Evolutionary conservation across 495 filamentous ascomycete species (phyloP).

Genomic region (Extremus antarcticus): DNA sequence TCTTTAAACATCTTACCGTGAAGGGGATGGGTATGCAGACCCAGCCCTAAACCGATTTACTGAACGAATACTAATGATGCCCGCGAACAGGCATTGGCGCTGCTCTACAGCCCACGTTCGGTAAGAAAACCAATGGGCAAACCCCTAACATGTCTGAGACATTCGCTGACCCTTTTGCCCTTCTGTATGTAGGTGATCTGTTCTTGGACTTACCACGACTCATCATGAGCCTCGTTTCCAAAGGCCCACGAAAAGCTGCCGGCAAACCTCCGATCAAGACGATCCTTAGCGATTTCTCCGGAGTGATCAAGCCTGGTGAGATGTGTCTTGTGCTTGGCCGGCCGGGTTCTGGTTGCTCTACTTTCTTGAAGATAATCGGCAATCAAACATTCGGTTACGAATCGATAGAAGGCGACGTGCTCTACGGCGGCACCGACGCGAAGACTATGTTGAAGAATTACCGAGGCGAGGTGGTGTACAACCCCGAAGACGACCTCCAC

Average conservation of each 20-base stretch:
- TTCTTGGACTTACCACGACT: conserved; percentile 45
- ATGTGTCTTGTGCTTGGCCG: conserved; percentile 59
- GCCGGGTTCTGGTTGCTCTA: conserved; percentile 62
- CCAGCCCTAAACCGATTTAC: too few relatives aligned
- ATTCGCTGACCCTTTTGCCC: too few relatives aligned
- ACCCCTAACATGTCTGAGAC: too few relatives aligned
- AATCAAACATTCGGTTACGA: conserved; percentile 46
- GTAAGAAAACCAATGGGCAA: too few relatives aligned
- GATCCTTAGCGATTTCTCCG: conserved; percentile 53
- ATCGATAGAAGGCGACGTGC: conserved; percentile 50
- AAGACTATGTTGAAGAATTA: conserved; percentile 49
- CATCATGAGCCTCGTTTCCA: conserved; percentile 37
- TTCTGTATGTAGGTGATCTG: too few relatives aligned
- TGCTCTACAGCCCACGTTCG: conserved; percentile 51
- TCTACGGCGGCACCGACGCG: conserved; percentile 52
- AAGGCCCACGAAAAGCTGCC: conserved; percentile 31
- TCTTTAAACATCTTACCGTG: conserved; percentile 41
- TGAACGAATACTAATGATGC: too few relatives aligned
- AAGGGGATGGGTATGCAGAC: conserved; percentile 55
- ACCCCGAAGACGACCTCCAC: conserved; percentile 64
- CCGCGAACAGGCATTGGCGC: too few relatives aligned
- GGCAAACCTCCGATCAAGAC: conserved; percentile 47
- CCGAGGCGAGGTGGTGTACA: conserved; percentile 45
- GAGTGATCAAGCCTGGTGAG: conserved; percentile 36
- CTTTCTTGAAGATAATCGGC: conserved; percentile 48